A percentile compares a stretch with the other conserved stretches of the same genome.
These are phyloP conservation scores for Elaeis guineensis DNA, from an alignment of 176 grass and related monocot genomes.

Conservation along the genomic window DNA sequence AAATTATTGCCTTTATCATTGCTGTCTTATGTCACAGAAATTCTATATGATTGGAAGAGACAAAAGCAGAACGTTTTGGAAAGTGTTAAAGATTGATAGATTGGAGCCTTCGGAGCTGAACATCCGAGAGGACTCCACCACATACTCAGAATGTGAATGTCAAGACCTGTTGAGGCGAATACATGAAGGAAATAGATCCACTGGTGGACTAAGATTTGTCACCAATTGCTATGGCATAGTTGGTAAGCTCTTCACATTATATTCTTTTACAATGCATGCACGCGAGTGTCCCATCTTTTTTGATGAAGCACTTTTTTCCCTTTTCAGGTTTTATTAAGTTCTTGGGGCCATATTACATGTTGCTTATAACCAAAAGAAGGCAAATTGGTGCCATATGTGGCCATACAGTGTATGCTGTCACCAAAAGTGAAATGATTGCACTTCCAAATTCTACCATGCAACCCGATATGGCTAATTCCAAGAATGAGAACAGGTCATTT, in stretches of 20 bases:
- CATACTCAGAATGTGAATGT: constrained; percentile 54
- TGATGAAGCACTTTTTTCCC: constrained; percentile 1
- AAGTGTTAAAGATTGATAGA: constrained; percentile 71
- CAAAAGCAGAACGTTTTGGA: constrained; percentile 47
- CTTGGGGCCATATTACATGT: constrained; percentile 84
- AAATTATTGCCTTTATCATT: constrained; percentile 4
- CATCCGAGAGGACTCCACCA: constrained; percentile 56
- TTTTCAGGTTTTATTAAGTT: constrained; percentile 84
- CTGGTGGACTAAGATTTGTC: constrained; percentile 84
- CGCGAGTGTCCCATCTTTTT: neutral
- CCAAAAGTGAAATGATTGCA: constrained; percentile 57
- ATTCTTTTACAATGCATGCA: too few species aligned
- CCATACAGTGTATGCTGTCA: constrained; percentile 67
- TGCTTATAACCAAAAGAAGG: constrained; percentile 70
- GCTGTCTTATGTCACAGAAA: constrained; percentile 39
- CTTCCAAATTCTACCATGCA: constrained; percentile 45
- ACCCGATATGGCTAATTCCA: constrained; percentile 29
- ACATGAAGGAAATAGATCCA: constrained; percentile 44
- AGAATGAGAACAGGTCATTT: constrained; percentile 46
- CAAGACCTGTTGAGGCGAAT: constrained; percentile 42
- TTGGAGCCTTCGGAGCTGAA: constrained; percentile 57
- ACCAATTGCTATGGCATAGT: constrained; percentile 83
- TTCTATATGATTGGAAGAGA: constrained; percentile 83
- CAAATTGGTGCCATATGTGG: constrained; percentile 78
- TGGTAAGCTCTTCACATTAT: constrained; percentile 24